Evolutionary conservation across 179 eudicot genomes (phyloP).

Genomic region (Beta lomatogona): DNA sequence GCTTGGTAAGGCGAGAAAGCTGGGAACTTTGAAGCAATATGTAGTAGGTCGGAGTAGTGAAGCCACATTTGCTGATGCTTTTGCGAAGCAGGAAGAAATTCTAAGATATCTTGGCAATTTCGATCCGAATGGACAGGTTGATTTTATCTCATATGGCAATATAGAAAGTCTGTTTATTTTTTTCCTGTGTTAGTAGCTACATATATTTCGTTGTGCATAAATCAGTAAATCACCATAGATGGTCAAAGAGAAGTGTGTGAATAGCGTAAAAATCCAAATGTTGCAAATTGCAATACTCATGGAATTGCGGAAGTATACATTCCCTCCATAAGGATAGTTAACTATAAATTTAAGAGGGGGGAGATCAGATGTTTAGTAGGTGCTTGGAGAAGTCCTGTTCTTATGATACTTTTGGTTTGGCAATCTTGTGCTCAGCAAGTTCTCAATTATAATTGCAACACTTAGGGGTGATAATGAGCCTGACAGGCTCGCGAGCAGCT

Average conservation of each 20-base stretch:
- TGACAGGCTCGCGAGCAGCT: too few species aligned
- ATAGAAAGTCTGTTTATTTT: not conserved
- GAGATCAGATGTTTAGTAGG: not conserved
- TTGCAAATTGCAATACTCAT: too few species aligned
- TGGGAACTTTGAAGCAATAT: slow-evolving; percentile 69
- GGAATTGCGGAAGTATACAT: not conserved
- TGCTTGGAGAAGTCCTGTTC: not conserved
- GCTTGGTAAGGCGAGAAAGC: slow-evolving; percentile 62
- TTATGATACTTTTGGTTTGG: not conserved
- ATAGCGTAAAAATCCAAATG: too few species aligned
- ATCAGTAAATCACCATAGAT: too few species aligned
- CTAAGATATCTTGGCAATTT: slow-evolving; percentile 66
- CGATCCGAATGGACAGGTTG: slow-evolving; percentile 80
- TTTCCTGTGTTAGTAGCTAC: not conserved
- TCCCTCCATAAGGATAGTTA: not conserved
- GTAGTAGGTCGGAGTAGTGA: slow-evolving; percentile 84
- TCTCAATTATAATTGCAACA: not conserved
- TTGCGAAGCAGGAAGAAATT: slow-evolving; percentile 81
- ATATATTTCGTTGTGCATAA: not conserved
- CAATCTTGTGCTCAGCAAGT: not conserved
- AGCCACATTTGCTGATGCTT: slow-evolving; percentile 76
- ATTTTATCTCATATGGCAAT: slow-evolving; percentile 15
- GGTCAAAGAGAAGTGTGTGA: too few species aligned
- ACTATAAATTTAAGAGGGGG: not conserved
- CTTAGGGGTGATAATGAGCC: too few species aligned